Evolutionary conservation across 257 asterid genomes (phyloP).

Genomic region (Coffea eugenioides): DNA sequence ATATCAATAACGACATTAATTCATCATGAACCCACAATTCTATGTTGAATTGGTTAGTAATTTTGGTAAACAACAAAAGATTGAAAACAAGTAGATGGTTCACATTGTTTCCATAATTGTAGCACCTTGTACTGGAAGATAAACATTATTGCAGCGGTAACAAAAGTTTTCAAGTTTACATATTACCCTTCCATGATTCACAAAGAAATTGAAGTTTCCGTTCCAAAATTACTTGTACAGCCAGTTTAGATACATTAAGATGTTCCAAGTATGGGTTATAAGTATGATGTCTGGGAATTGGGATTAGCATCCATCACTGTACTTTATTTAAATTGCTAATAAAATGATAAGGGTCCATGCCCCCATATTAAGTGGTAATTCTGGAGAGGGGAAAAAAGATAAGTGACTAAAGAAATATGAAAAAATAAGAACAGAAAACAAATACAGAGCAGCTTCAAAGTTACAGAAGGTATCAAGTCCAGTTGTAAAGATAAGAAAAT

Average conservation of each 20-base stretch:
- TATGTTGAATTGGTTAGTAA: neutral
- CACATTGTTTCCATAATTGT: neutral
- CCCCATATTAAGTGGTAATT: neutral
- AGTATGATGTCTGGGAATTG: neutral
- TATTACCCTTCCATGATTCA: neutral
- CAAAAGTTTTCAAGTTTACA: neutral
- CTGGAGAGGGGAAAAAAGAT: neutral
- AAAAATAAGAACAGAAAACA: neutral
- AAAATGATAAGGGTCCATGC: neutral
- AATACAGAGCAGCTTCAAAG: neutral
- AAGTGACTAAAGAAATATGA: neutral
- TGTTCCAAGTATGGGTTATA: neutral
- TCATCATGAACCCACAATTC: neutral
- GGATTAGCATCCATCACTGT: neutral
- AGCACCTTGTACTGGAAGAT: neutral
- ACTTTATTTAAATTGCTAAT: neutral
- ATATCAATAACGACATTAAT: slow-evolving; percentile 3
- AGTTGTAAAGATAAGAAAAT: neutral
- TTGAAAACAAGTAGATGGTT: neutral
- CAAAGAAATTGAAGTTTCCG: neutral
- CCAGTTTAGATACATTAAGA: too few species aligned
- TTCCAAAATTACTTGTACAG: neutral
- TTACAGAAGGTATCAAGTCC: neutral
- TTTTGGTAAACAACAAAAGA: neutral
- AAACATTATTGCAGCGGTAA: neutral